Base-by-base conservation (phyloP, 169 alveolate genomes). In the Plasmodium vinckei region DNA sequence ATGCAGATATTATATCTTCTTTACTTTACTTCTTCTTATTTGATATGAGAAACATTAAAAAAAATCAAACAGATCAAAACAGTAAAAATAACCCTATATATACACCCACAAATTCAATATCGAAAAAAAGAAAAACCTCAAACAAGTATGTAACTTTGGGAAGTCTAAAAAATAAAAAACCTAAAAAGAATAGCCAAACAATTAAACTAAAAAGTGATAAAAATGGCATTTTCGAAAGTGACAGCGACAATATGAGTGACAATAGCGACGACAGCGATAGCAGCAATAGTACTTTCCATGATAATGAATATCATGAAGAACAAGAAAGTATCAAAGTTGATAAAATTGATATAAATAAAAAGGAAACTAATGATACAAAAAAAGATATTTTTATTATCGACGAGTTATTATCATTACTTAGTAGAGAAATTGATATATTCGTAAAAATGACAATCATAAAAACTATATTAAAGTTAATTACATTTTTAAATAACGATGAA, bases 301-400 rank as follows among this genome's bases (percentile, higher is more conserved):
- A 44, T 44, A 46, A 15, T 12, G 60, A 46, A 42, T 9, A 17
- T 42, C 17, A 13, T 44, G 47, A 39, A 7, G 3, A 68, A 7
- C 9, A 44, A 53, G 39, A 25, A 39, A 27, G 12, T 19, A 17
- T 47, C 3, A 33, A 49, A 21, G 9, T 21, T 15, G 21, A 21
- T 49, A 9, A 46, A 15, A 9, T 15, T n/a, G 46, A 21, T 15
- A n/a, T 13, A 63, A 60, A 33, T 12, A 15, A 46, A 47, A 51
- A 15, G 5, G 75, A 42, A 64, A 23, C 63, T 9, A 46, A 61
- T 46, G 19, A 44, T 13, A 15, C 47, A 4, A 57, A 53, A 21
- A 61, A 67, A 47, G 69, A 82, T 53, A 53, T 82, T 67, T 82
- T 59, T 70, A 82, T 82, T 46, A 82, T 82, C 33, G 84, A 82